Evolutionary conservation across 306 rosid genomes (phyloP).

Genomic region (Glycine latifolia): DNA sequence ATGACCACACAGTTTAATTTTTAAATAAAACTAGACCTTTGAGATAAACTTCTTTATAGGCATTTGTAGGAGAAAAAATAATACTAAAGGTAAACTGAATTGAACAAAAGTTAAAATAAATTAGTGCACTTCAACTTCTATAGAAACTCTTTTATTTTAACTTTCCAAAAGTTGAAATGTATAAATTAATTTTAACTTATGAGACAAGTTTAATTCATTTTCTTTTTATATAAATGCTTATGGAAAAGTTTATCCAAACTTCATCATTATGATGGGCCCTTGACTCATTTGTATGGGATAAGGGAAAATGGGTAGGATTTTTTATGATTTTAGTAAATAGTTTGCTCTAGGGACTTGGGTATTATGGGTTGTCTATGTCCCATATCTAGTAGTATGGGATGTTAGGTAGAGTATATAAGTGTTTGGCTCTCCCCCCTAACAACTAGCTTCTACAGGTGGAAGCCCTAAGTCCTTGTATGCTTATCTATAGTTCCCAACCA

Average conservation of each 20-base stretch:
- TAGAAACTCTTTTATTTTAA: not conserved
- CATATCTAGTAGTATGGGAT: too few relatives aligned
- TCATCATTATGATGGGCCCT: not conserved
- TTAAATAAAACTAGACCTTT: not conserved
- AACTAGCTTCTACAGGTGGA: too few relatives aligned
- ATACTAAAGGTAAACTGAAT: too few relatives aligned
- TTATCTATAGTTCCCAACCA: too few relatives aligned
- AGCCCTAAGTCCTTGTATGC: too few relatives aligned
- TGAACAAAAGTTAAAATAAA: not conserved
- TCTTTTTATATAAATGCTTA: not conserved
- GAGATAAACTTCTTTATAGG: not conserved
- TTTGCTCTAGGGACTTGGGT: not conserved
- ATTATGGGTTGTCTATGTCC: too few relatives aligned
- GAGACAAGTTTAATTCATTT: not conserved
- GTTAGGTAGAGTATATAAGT: too few relatives aligned
- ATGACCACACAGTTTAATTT: slow-evolving; percentile 12
- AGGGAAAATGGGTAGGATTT: not conserved
- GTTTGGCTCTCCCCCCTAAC: too few relatives aligned
- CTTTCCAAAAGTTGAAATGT: not conserved
- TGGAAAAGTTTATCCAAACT: not conserved
- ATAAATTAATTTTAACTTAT: not conserved
- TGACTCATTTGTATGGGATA: not conserved
- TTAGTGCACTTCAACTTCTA: not conserved
- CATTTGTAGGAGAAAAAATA: too few relatives aligned
- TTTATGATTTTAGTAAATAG: not conserved